Evolutionary conservation across 2,329 filamentous ascomycete species (phyloP).

Genomic region (Alternaria postmessia): DNA sequence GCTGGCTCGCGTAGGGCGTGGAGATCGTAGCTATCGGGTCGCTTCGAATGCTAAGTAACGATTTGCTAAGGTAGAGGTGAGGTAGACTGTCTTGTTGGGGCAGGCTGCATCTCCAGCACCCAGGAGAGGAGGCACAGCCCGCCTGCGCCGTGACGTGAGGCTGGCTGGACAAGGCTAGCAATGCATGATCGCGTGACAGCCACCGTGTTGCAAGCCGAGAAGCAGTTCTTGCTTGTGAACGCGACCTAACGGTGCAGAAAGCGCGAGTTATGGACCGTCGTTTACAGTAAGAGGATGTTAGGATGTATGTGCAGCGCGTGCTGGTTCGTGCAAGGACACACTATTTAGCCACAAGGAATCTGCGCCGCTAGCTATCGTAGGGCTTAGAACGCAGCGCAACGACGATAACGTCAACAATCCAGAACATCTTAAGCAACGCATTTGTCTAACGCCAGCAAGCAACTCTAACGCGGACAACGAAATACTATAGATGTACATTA

Average conservation of each 20-base stretch:
- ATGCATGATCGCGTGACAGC: slow-evolving; percentile 12
- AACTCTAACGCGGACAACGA: not conserved
- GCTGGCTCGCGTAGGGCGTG: not conserved
- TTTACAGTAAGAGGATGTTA: not conserved
- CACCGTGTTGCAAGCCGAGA: slow-evolving; percentile 2
- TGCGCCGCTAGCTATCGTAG: not conserved
- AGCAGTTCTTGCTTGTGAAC: slow-evolving; percentile 2
- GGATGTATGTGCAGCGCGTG: not conserved
- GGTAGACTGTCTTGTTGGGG: slow-evolving; percentile 8
- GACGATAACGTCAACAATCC: not conserved
- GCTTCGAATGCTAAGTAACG: slow-evolving; percentile 5
- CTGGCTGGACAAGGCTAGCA: slow-evolving; percentile 21
- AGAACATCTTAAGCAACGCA: not conserved
- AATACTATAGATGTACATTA: not conserved
- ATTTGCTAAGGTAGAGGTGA: slow-evolving; percentile 9
- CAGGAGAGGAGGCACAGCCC: slow-evolving; percentile 18
- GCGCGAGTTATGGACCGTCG: not conserved
- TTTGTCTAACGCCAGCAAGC: not conserved
- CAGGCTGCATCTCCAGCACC: slow-evolving; percentile 15
- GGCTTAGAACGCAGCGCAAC: slow-evolving; percentile 1
- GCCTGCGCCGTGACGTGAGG: slow-evolving; percentile 15
- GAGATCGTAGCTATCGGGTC: slow-evolving; percentile 6
- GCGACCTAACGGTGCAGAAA: not conserved
- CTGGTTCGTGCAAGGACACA: slow-evolving; percentile 3
- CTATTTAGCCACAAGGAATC: not conserved